Evolutionary conservation across 208 protist species (phyloP).

Genomic region (Crithidia sp.): DNA sequence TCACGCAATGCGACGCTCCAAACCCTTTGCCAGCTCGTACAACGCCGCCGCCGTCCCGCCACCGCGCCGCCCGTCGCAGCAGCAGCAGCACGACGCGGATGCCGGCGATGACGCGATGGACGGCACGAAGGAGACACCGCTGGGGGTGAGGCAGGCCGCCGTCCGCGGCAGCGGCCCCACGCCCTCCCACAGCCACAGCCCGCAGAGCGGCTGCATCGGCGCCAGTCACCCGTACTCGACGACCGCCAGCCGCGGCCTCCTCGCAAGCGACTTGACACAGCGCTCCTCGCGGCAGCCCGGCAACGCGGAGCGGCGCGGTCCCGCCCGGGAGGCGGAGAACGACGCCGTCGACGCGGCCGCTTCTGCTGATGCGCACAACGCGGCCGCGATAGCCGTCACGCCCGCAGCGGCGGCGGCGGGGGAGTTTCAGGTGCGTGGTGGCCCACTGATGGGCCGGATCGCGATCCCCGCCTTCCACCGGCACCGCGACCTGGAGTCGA

Average conservation of each 20-base stretch:
- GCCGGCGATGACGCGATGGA: neutral
- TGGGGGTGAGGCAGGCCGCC: neutral
- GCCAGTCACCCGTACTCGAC: constrained; percentile 7
- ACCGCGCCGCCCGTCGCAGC: neutral
- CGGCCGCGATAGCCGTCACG: neutral
- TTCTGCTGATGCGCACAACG: too few relatives aligned
- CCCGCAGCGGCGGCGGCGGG: neutral
- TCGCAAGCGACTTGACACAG: constrained; percentile 4
- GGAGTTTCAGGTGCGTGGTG: too few relatives aligned
- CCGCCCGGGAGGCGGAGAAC: neutral
- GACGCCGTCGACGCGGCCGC: neutral
- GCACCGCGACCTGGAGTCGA: constrained; percentile 23
- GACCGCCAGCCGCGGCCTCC: constrained; percentile 6
- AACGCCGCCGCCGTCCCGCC: neutral
- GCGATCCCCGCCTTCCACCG: constrained; percentile 23
- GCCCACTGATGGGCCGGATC: neutral
- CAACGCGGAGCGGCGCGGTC: neutral
- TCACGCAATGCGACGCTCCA: neutral
- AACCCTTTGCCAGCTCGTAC: constrained; percentile 3
- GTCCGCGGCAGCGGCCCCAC: neutral
- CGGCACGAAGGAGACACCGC: neutral
- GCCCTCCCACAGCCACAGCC: neutral
- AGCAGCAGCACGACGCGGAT: neutral
- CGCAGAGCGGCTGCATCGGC: neutral
- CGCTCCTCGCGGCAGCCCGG: neutral